Conservation (phyloP, 306 rosid species). For the Quercus suber region DNA sequence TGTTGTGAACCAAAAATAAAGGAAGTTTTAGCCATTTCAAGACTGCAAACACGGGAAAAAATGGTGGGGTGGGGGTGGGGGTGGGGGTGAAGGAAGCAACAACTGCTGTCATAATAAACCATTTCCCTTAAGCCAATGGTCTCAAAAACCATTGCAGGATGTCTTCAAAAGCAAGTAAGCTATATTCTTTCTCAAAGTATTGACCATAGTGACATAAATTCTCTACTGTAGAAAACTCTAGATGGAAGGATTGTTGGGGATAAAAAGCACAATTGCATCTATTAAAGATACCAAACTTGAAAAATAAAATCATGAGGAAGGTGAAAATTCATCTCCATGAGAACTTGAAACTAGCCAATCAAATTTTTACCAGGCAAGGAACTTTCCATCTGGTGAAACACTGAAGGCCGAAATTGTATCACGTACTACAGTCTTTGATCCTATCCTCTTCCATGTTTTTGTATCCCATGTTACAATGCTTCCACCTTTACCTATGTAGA, state of each 20-base stretch:
- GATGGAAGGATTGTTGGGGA: not conserved
- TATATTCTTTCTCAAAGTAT: not conserved
- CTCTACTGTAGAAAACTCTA: not conserved
- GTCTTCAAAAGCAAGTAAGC: not conserved
- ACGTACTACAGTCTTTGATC: conserved; percentile 55
- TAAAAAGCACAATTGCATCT: not conserved
- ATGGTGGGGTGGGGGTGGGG: too few species aligned
- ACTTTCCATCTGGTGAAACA: conserved; percentile 79
- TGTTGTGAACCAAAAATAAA: not conserved
- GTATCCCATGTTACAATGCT: conserved; percentile 80
- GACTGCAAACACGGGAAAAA: not conserved
- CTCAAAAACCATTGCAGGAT: not conserved
- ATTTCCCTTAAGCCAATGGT: not conserved
- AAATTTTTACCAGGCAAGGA: conserved; percentile 73
- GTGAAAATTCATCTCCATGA: not conserved
- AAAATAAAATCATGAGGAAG: not conserved
- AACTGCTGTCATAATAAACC: not conserved
- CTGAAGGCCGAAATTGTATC: conserved; percentile 62
- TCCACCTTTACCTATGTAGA: conserved; percentile 58
- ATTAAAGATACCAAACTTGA: not conserved
- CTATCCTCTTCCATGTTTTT: conserved; percentile 67
- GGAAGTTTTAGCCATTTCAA: not conserved
- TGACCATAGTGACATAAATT: not conserved
- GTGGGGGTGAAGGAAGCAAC: not conserved
- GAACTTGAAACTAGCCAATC: conserved; percentile 6